Conservation (phyloP, 768 basidiomycete genomes). For the Boletus rubescentipes region DNA sequence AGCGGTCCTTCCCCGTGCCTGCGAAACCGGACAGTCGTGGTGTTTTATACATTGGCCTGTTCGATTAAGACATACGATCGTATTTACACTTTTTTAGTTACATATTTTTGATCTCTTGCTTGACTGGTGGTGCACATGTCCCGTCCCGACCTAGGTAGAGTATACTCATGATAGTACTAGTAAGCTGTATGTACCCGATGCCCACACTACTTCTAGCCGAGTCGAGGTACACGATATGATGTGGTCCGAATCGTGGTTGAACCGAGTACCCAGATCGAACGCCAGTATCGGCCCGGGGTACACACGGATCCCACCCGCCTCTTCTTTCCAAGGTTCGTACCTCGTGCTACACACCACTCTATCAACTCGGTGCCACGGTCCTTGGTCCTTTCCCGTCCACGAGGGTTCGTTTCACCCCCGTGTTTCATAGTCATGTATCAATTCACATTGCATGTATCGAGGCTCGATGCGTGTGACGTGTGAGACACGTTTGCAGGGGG, state of each 20-base stretch:
- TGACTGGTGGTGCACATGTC: neutral
- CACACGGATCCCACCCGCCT: neutral
- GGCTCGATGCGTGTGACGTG: no score
- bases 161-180: conserved; percentile 1
- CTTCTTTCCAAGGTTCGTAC: neutral
- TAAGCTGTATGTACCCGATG: conserved; percentile 2
- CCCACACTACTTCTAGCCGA: neutral
- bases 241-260: no score
- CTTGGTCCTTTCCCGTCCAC: no score
- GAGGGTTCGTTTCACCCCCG: neutral
- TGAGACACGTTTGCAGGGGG: neutral
- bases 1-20: neutral
- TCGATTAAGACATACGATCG: conserved; percentile 4
- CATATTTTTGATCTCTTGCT: neutral
- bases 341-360: neutral
- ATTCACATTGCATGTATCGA: neutral
- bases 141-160: neutral
- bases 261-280: no score
- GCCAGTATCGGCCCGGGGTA: neutral
- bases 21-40: neutral
- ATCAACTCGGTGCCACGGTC: neutral
- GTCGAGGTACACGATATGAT: no score
- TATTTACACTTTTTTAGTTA: neutral
- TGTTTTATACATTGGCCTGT: conserved; percentile 1
- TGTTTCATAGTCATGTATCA: neutral